These are phyloP conservation scores for Calonectria pseudoturangicola DNA, from an alignment of 2,329 filamentous ascomycete species.

Conservation along the genomic window DNA sequence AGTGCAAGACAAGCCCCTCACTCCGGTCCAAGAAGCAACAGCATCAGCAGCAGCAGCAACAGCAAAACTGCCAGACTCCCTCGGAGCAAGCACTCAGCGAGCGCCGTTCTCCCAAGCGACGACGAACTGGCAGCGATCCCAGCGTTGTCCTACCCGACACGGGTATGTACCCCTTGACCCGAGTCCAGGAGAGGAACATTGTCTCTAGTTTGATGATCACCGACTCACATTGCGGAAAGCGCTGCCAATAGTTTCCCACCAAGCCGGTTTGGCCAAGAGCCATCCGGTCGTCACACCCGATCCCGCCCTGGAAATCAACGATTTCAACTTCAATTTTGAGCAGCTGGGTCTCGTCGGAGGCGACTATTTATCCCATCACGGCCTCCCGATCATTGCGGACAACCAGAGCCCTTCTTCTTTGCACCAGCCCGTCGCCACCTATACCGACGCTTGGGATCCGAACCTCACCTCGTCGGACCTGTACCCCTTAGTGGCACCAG, in stretches of 20 bases:
- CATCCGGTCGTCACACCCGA: conserved; percentile 56
- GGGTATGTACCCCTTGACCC: conserved; percentile 57
- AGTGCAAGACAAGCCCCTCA: conserved; percentile 67
- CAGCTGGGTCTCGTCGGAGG: conserved; percentile 57
- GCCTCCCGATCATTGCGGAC: conserved; percentile 41
- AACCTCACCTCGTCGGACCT: conserved; percentile 40
- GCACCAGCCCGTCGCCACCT: conserved; percentile 35
- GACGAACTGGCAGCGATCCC: conserved; percentile 59
- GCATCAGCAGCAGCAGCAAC: conserved; percentile 52
- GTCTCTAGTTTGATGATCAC: conserved; percentile 47
- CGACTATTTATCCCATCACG: conserved; percentile 57
- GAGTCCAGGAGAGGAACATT: conserved; percentile 27
- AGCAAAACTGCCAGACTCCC: conserved; percentile 33
- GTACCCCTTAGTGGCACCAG: conserved; percentile 48
- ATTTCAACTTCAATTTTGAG: conserved; percentile 61
- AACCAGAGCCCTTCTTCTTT: conserved; percentile 27
- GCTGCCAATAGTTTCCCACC: conserved; percentile 55
- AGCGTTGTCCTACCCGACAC: conserved; percentile 59
- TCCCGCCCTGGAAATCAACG: conserved; percentile 55
- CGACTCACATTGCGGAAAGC: conserved; percentile 54
- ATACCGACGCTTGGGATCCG: conserved; percentile 53
- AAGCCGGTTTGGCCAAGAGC: conserved; percentile 49
- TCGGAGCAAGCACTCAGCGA: conserved; percentile 44
- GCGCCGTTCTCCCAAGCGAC: conserved; percentile 61
- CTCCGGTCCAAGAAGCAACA: conserved; percentile 61